Base-by-base conservation (phyloP, 2,329 filamentous ascomycete species). In the Stagonosporopsis rhizophila region DNA sequence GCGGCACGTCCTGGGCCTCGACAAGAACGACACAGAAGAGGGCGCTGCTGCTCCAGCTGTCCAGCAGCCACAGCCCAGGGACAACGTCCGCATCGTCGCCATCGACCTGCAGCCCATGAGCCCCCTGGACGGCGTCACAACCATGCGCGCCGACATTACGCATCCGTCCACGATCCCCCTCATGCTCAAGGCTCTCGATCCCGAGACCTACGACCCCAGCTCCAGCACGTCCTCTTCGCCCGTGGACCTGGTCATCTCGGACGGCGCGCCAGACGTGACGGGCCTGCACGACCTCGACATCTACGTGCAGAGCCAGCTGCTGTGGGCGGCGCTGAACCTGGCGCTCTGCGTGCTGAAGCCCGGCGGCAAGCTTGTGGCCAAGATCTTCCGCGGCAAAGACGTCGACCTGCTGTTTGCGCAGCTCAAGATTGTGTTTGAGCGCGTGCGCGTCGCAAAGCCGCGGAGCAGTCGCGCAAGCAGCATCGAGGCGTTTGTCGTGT, bases 41-140 rank as follows among this genome's bases (percentile, higher is more conserved):
- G 42, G 48, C 8, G 44, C 35, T 6, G 44, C 35, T 49, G 58
- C 22, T 61, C 65, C 45, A 62, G 44, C 68, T 51, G 45, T 68
- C 12, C 53, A 66, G 41, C 56, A 51, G 40, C 75, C 78, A 44
- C 62, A 64, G 14, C 83, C 87, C 1, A 80, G 88, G 44, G 80
- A 87, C 50, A 87, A 92, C 67, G 91, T 97, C 72, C 94, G 95
- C 75, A 98, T 99, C 60, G 94, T 99, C 1, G 87, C 95, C 0
- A 96, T 99, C 55, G 95, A 99, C 71, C 81, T 99, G 32, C 95
- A 99, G 75, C 95, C 95, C 35, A 99, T 99, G 85, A 92, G 90
- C 59, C 92, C 94, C 6, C 83, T 99, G 4, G 90, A 95, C 23
- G 95, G 95, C 58, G 96, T 99, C 74, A 91, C 89, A 32, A 96